These are phyloP conservation scores for Micractinium conductrix DNA, from an alignment of 139 green algal species.

Conservation along the genomic window DNA sequence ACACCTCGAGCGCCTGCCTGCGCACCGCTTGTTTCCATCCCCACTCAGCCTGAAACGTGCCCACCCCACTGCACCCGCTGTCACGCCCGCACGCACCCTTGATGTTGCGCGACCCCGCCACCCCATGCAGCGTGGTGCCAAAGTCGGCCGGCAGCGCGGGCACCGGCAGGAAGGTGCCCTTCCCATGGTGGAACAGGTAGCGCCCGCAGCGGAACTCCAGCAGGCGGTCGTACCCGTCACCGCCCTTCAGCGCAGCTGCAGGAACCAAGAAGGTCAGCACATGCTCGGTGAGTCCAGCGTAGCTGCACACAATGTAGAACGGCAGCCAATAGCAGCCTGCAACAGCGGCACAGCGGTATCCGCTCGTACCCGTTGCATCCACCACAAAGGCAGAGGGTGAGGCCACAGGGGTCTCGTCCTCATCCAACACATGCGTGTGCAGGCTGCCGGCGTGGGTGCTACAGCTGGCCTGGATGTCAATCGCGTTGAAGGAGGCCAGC, in stretches of 20 bases:
- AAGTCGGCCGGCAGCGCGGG: slow-evolving; percentile 33
- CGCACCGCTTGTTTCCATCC: too few relatives aligned
- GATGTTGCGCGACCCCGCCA: slow-evolving; percentile 30
- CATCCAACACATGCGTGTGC: slow-evolving; percentile 6
- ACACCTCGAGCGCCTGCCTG: too few relatives aligned
- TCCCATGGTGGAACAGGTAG: slow-evolving; percentile 37
- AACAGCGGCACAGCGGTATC: too few relatives aligned
- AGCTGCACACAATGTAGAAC: too few relatives aligned
- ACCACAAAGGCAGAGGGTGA: not conserved
- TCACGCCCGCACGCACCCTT: slow-evolving; percentile 9
- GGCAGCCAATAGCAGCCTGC: too few relatives aligned
- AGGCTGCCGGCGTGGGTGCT: not conserved
- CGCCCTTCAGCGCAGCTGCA: slow-evolving; percentile 24
- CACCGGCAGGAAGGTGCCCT: slow-evolving; percentile 41
- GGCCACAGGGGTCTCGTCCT: slow-evolving; percentile 17
- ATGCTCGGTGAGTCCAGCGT: too few relatives aligned
- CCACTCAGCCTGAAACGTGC: too few relatives aligned
- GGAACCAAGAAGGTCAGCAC: too few relatives aligned
- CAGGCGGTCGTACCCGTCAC: slow-evolving; percentile 39
- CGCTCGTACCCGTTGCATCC: too few relatives aligned
- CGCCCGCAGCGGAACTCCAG: slow-evolving; percentile 44
- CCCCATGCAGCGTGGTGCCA: slow-evolving; percentile 1
- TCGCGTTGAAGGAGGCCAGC: slow-evolving; percentile 32
- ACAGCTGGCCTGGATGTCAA: slow-evolving; percentile 44
- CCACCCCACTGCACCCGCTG: not conserved